A percentile compares a stretch with the other conserved stretches of the same genome.
phyloP scores from a whole-genome alignment of 1,139 yeast genomes.

The Candida tropicalis region DNA sequence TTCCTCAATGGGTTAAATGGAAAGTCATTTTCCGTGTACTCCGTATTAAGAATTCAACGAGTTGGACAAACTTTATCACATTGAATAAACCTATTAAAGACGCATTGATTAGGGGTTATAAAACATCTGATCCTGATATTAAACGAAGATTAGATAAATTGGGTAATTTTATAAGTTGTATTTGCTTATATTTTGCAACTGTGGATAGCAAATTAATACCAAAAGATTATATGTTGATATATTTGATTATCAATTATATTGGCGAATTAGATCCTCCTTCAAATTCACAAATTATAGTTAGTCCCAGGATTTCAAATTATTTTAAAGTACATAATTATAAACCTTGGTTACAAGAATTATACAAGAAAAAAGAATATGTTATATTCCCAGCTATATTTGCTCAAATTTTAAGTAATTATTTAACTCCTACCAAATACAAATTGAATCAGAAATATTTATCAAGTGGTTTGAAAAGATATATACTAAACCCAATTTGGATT shows the following conservation, averaged over 20 bases:
- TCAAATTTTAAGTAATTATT: constrained; percentile 44
- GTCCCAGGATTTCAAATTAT: constrained; percentile 30
- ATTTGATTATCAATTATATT: constrained; percentile 35
- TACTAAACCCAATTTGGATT: constrained; percentile 49
- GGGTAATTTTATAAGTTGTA: constrained; percentile 32
- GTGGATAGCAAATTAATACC: constrained; percentile 32
- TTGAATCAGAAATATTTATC: constrained; percentile 43
- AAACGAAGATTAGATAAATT: constrained; percentile 17
- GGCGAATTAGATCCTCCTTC: constrained; percentile 41
- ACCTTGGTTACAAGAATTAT: constrained; percentile 23
- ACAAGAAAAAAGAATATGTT: constrained; percentile 35
- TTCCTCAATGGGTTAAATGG: constrained; percentile 35
- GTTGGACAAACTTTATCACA: constrained; percentile 36
- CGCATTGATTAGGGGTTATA: constrained; percentile 5
- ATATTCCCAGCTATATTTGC: constrained; percentile 42
- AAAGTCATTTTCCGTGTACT: constrained; percentile 27
- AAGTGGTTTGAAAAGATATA: constrained; percentile 30
- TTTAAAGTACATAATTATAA: constrained; percentile 30
- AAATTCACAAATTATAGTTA: constrained; percentile 30
- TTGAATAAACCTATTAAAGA: constrained; percentile 35
- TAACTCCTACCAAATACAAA: constrained; percentile 43
- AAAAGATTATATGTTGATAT: constrained; percentile 43
- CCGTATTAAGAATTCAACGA: constrained; percentile 29
- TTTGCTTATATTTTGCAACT: constrained; percentile 35
- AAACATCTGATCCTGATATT: constrained; percentile 5